These are phyloP conservation scores for Sugiyamaella novakii DNA, from an alignment of 1,139 yeast genomes.

Conservation along the genomic window DNA sequence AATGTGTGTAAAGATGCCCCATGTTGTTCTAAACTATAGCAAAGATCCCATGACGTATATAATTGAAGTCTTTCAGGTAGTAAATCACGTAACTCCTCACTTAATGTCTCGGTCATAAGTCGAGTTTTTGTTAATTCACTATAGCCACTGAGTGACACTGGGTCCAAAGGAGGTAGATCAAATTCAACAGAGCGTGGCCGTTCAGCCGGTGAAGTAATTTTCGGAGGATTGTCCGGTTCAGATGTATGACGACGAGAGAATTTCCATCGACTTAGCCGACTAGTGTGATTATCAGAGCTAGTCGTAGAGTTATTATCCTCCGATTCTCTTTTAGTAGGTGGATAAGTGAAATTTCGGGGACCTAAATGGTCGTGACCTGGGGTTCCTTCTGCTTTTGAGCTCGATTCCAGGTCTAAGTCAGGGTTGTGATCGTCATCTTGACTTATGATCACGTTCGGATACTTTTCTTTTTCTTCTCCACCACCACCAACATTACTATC, in stretches of 20 bases:
- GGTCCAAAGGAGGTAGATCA: slow-evolving; percentile 49
- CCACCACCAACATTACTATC: too few relatives aligned
- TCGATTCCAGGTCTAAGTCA: too few relatives aligned
- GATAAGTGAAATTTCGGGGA: neutral
- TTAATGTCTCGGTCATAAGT: slow-evolving; percentile 60
- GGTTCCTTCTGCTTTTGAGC: too few relatives aligned
- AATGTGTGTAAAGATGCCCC: slow-evolving; percentile 86
- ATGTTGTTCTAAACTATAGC: slow-evolving; percentile 85
- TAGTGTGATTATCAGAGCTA: too few relatives aligned
- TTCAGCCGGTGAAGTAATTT: neutral
- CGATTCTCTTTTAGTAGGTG: too few relatives aligned
- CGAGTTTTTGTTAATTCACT: slow-evolving; percentile 56
- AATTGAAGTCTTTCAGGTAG: slow-evolving; percentile 80
- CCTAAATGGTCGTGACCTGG: neutral
- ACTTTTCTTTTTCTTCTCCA: neutral
- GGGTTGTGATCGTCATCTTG: neutral
- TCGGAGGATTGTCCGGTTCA: neutral
- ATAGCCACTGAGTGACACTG: slow-evolving; percentile 59
- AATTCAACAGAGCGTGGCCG: slow-evolving; percentile 4
- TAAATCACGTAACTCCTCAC: slow-evolving; percentile 70
- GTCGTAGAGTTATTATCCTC: too few relatives aligned
- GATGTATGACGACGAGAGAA: slow-evolving; percentile 7
- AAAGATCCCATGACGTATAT: slow-evolving; percentile 71
- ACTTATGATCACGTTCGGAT: neutral
- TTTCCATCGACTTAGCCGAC: too few relatives aligned